Percentiles rank a stretch among this genome's conserved stretches.
phyloP scores from a whole-genome alignment of 2,329 filamentous ascomycete species.

The Lasiodiplodia sp. region DNA sequence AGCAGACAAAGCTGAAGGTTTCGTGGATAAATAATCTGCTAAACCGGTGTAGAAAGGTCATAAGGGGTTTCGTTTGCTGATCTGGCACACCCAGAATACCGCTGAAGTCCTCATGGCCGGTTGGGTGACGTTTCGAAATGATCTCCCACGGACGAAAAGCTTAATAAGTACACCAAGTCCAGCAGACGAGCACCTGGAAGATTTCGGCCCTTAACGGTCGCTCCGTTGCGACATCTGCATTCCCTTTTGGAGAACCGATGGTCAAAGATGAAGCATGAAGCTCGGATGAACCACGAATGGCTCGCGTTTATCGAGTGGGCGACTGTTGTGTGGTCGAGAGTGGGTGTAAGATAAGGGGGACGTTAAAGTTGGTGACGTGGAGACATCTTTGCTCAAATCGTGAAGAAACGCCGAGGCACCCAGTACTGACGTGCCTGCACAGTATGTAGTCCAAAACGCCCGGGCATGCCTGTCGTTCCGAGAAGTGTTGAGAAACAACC shows the following conservation, averaged over 20 bases:
- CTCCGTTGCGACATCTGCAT: background rate
- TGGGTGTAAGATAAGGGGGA: background rate
- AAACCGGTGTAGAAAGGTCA: background rate
- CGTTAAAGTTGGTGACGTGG: background rate
- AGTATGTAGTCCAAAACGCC: constrained; percentile 16
- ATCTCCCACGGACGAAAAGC: background rate
- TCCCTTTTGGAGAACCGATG: background rate
- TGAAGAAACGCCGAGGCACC: constrained; percentile 7
- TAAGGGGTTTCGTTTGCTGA: background rate
- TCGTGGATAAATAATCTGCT: background rate
- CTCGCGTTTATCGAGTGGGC: background rate
- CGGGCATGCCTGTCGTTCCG: background rate
- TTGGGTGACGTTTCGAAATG: background rate
- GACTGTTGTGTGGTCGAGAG: background rate
- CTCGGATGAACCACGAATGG: constrained; percentile 15
- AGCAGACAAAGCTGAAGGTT: background rate
- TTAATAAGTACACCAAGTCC: background rate
- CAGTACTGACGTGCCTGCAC: constrained; percentile 10
- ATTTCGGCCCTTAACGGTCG: no score
- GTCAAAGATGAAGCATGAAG: constrained; percentile 20
- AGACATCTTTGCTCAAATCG: background rate
- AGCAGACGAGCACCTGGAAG: no score
- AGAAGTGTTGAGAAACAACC: constrained; percentile 5
- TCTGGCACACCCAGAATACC: background rate
- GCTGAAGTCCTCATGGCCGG: no score